Evolutionary conservation across 805 yeast genomes (phyloP), one percentile per base, ranked within the genome.

Genomic region (Candida golubevii): DNA sequence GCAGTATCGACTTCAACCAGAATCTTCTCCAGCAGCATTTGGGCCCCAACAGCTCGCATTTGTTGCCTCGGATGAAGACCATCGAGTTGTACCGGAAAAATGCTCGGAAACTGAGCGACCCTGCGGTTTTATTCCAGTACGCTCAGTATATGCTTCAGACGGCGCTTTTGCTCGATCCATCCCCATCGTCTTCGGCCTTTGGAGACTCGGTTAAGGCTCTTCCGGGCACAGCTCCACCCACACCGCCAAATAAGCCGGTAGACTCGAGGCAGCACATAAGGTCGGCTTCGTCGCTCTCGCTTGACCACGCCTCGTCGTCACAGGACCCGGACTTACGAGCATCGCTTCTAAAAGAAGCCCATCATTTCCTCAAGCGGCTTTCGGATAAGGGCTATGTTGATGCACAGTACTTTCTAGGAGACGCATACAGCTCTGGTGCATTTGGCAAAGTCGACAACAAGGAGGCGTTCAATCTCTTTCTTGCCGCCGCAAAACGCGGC

Each of bases 381-480:
- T 71, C 89, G 14, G 89, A 85, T 45, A 82, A 84, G 50, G 95
- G 96, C 7, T 84, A 82, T 54, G 75, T 83, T 1, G 96, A 91
- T 42, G 95, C 98, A 0, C 98, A 93, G 62, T 93, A 91, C 59
- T 72, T 90, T 26, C 67, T 93, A 28, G 99, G 82, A n/a, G 98
- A 91, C 63, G 89, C 91, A 0, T 83, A 83, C 62, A 77, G 90
- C 10, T 82, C 91, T 1, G 95, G 96, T 3, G 88, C 87, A 0
- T 74, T 89, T 44, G 93, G 90, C 1, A 86, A 85, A 60, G 71
- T 83, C 9, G 96, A 90, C 41, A 75, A 83, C 54, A 79, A 77
- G 50, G 90, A 86, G 52, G 85, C 97, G 1, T 83, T 88, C 55
- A 54, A 63, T 1, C 74, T 87, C 44, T 93, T 93, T 61, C 89